Conservation (phyloP, 768 basidiomycete genomes). For the Austroboletus eburneus region DNA sequence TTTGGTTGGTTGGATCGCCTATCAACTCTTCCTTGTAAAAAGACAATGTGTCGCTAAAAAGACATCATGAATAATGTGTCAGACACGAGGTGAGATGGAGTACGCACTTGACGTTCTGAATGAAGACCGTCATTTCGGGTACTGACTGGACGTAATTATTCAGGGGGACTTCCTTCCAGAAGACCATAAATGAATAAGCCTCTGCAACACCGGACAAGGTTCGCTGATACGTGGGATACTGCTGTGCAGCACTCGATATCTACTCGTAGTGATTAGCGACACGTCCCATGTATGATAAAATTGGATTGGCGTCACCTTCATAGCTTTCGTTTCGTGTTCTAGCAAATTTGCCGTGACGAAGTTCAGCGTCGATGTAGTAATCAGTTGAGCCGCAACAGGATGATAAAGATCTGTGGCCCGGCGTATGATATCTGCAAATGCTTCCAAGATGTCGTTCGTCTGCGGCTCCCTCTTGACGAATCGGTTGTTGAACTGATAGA, state of each 20-base stretch:
- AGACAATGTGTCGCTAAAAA: slow-evolving; percentile 35
- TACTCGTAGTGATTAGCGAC: neutral
- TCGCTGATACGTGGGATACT: slow-evolving; percentile 26
- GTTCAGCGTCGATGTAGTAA: slow-evolving; percentile 35
- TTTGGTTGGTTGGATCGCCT: slow-evolving; percentile 33
- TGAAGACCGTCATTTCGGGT: slow-evolving; percentile 33
- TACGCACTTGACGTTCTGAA: slow-evolving; percentile 37
- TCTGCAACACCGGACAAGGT: slow-evolving; percentile 33
- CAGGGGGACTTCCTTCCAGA: slow-evolving; percentile 30
- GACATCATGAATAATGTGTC: neutral
- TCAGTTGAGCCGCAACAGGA: slow-evolving; percentile 30
- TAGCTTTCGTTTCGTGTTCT: slow-evolving; percentile 28
- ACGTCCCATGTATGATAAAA: neutral
- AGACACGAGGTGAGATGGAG: neutral
- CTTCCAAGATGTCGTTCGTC: slow-evolving; percentile 29
- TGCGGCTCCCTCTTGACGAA: slow-evolving; percentile 30
- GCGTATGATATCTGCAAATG: slow-evolving; percentile 31
- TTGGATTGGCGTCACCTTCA: slow-evolving; percentile 18
- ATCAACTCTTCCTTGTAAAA: slow-evolving; percentile 41
- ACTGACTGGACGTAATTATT: slow-evolving; percentile 35
- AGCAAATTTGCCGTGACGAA: slow-evolving; percentile 32
- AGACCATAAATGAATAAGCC: slow-evolving; percentile 35
- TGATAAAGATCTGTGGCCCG: slow-evolving; percentile 28
- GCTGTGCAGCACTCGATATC: slow-evolving; percentile 22
- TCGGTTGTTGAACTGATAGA: slow-evolving; percentile 34